Evolutionary conservation across 2,329 filamentous ascomycete genomes (phyloP).

Genomic region (Ophiocordyceps unilateralis): DNA sequence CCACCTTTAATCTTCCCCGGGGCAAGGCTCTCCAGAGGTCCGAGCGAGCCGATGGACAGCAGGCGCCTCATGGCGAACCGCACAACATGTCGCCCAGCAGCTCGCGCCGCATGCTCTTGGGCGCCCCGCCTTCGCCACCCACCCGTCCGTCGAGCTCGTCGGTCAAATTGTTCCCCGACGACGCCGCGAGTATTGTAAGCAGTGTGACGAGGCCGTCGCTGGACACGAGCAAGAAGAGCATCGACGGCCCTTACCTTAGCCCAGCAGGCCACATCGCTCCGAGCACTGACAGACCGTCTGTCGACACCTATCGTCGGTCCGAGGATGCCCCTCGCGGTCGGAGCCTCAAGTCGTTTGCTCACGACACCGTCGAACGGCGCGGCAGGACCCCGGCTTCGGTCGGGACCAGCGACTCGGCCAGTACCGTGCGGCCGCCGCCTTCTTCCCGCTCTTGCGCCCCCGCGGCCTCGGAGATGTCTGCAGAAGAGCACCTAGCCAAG

Average conservation of each 20-base stretch:
- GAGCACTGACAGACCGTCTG: slow-evolving; percentile 26
- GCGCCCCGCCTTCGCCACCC: slow-evolving; percentile 43
- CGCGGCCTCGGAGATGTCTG: slow-evolving; percentile 50
- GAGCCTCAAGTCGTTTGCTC: slow-evolving; percentile 17
- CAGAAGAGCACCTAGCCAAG: slow-evolving; percentile 79
- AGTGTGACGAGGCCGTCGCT: slow-evolving; percentile 26
- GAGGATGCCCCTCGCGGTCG: slow-evolving; percentile 33
- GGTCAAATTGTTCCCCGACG: slow-evolving; percentile 19
- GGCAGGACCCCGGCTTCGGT: slow-evolving; percentile 29
- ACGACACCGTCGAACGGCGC: slow-evolving; percentile 18
- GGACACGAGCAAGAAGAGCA: slow-evolving; percentile 32
- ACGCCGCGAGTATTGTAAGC: slow-evolving; percentile 13
- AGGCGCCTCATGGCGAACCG: slow-evolving; percentile 47
- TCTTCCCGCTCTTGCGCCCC: slow-evolving; percentile 30
- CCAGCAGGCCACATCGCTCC: slow-evolving; percentile 25
- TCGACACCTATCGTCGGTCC: slow-evolving; percentile 24
- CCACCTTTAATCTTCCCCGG: slow-evolving; percentile 68
- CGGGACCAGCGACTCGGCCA: slow-evolving; percentile 35
- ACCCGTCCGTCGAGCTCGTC: slow-evolving; percentile 42
- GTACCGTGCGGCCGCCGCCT: slow-evolving; percentile 25
- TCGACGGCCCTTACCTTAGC: slow-evolving; percentile 22
- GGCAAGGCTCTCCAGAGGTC: slow-evolving; percentile 62
- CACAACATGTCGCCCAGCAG: slow-evolving; percentile 23
- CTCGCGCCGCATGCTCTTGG: slow-evolving; percentile 22
- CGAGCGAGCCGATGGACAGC: slow-evolving; percentile 28